A percentile compares a stretch with the other conserved stretches of the same genome.
phyloP scores from a whole-genome alignment of 805 yeast genomes.

The Saccharomycopsis amapae region DNA sequence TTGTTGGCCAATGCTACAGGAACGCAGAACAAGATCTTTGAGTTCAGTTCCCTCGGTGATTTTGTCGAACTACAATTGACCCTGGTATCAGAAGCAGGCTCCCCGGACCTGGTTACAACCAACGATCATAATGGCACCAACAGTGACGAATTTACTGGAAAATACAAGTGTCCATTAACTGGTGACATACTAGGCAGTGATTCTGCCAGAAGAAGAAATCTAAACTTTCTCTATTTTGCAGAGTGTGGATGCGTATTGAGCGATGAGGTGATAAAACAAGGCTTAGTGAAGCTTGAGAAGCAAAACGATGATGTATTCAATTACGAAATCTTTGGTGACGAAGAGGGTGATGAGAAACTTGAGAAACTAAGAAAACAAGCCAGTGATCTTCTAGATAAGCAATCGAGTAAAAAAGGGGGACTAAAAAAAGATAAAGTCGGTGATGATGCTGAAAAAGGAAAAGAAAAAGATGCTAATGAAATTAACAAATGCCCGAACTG shows the following conservation, averaged over 20 bases:
- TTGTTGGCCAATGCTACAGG: constrained; percentile 32
- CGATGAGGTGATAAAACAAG: constrained; percentile 11
- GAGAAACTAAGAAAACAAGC: background rate
- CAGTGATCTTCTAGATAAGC: no score
- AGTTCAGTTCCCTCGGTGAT: no score
- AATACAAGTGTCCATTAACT: constrained; percentile 15
- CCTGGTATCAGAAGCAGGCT: no score
- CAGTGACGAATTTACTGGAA: no score
- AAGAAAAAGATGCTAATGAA: background rate
- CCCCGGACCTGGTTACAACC: no score
- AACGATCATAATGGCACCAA: no score
- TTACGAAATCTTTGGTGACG: background rate
- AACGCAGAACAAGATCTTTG: background rate
- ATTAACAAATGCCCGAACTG: constrained; percentile 15
- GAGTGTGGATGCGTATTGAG: constrained; percentile 22
- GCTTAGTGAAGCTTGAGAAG: constrained; percentile 6
- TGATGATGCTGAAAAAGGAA: no score
- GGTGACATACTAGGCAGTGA: constrained; percentile 2
- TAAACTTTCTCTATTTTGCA: constrained; percentile 20
- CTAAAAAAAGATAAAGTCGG: no score
- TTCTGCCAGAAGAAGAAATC: background rate
- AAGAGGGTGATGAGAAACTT: background rate
- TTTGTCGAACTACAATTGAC: no score
- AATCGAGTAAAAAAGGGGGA: background rate
- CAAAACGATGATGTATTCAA: constrained; percentile 8